phyloP scores from a whole-genome alignment of 305 asterid genomes.

The Fraxinus paxiana region DNA sequence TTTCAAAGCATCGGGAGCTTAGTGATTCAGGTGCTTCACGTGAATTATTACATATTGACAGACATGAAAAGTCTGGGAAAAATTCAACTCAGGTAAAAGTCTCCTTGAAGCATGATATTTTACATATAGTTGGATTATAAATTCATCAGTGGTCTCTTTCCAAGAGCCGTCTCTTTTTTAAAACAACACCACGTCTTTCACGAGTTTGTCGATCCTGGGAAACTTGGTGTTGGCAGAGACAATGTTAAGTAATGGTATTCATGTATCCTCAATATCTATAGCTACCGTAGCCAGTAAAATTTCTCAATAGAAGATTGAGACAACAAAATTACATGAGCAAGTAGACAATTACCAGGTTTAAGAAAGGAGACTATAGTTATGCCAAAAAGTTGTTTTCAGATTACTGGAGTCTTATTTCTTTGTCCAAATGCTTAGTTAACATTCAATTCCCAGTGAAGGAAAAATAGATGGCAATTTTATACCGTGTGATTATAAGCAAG shows the following conservation, averaged over 20 bases:
- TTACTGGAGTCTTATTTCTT: background rate
- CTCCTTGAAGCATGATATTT: background rate
- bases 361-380: background rate
- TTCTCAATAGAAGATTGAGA: background rate
- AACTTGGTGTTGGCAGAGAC: background rate
- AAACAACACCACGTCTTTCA: background rate
- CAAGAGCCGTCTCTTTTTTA: background rate
- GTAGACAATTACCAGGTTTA: background rate
- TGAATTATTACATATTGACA: conserved; percentile 29
- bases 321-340: background rate
- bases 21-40: conserved; percentile 27
- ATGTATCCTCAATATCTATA: background rate
- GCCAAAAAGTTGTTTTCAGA: background rate
- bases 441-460: background rate
- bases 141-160: background rate
- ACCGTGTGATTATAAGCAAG: background rate
- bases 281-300: background rate
- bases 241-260: background rate
- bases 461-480: background rate
- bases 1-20: conserved; percentile 24
- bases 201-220: background rate
- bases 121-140: background rate
- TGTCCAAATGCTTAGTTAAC: background rate
- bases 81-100: conserved; percentile 52
- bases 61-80: conserved; percentile 30